phyloP scores from a whole-genome alignment of 208 protist species.

The Borovskyia barvae region DNA sequence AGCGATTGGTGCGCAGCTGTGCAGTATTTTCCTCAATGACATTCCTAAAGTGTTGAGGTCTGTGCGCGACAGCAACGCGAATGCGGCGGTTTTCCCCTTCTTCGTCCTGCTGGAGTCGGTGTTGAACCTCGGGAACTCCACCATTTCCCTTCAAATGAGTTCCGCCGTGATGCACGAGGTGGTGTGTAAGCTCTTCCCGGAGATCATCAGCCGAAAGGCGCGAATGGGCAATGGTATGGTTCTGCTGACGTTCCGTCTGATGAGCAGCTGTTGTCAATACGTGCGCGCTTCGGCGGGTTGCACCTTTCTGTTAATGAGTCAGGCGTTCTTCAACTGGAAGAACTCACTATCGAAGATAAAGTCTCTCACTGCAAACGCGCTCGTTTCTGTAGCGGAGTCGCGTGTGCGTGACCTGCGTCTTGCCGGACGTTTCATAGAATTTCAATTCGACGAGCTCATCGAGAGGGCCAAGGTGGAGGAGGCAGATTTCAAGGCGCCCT shows the following conservation, averaged over 20 bases:
- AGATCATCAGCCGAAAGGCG: slow-evolving; percentile 75
- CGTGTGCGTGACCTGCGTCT: slow-evolving; percentile 74
- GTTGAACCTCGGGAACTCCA: slow-evolving; percentile 75
- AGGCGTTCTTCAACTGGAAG: slow-evolving; percentile 73
- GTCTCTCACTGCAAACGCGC: slow-evolving; percentile 70
- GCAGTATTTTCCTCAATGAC: slow-evolving; percentile 58
- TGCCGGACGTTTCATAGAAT: slow-evolving; percentile 78
- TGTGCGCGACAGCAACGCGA: slow-evolving; percentile 46
- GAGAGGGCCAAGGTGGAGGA: slow-evolving; percentile 58
- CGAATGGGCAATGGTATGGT: slow-evolving; percentile 77
- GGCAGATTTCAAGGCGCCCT: slow-evolving; percentile 41
- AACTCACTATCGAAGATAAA: slow-evolving; percentile 76
- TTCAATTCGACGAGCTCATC: slow-evolving; percentile 77
- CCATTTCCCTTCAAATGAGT: slow-evolving; percentile 77
- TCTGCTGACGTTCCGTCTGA: slow-evolving; percentile 78
- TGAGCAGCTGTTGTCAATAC: slow-evolving; percentile 83
- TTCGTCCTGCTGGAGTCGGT: slow-evolving; percentile 84
- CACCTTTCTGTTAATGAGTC: slow-evolving; percentile 78
- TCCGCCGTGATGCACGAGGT: slow-evolving; percentile 65
- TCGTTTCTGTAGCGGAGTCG: slow-evolving; percentile 83
- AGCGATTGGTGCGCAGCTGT: slow-evolving; percentile 60
- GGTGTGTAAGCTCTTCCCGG: slow-evolving; percentile 72
- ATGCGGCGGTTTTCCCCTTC: slow-evolving; percentile 67
- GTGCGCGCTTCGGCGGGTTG: slow-evolving; percentile 60
- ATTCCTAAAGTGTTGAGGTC: slow-evolving; percentile 57